Percentiles rank a stretch among this genome's conserved stretches.
Conservation (phyloP, 495 filamentous ascomycete species). For the Penicillium atrosanguineum region DNA sequence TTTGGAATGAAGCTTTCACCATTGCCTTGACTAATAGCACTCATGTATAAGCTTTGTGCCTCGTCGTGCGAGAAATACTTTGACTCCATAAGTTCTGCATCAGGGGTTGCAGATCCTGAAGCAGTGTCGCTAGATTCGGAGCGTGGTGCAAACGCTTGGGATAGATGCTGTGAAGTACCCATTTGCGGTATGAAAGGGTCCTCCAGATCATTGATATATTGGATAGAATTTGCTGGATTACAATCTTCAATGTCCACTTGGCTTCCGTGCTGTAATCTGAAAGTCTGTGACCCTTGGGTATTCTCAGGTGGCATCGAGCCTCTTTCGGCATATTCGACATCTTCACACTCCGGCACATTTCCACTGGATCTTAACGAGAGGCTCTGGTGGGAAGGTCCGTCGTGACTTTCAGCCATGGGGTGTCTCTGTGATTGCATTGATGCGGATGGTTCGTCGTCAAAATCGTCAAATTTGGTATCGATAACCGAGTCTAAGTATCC, state of each 20-base stretch:
- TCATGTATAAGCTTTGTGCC: constrained; percentile 96
- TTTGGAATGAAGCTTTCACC: constrained; percentile 39
- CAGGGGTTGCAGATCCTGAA: constrained; percentile 20
- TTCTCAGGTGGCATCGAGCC: not conserved
- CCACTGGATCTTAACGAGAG: constrained; percentile 1
- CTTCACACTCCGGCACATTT: not conserved
- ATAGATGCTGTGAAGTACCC: constrained; percentile 3
- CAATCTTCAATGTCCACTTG: constrained; percentile 2
- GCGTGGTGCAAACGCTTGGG: constrained; percentile 14
- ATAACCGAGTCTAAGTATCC: constrained; percentile 50
- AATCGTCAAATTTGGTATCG: constrained; percentile 44
- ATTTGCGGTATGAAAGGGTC: constrained; percentile 2
- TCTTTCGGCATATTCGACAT: not conserved
- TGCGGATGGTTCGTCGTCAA: constrained; percentile 29
- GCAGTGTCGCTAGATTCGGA: constrained; percentile 26
- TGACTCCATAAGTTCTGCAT: constrained; percentile 64
- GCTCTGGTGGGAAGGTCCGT: not conserved
- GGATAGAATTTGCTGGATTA: not conserved
- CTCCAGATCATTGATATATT: not conserved
- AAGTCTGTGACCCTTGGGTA: not conserved
- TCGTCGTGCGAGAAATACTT: constrained; percentile 86
- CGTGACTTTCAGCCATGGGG: not conserved
- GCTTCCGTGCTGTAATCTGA: constrained; percentile 4
- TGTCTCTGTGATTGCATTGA: constrained; percentile 4
- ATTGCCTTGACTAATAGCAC: constrained; percentile 54